phyloP scores from a whole-genome alignment of 73 alveolate species.

The Tetrahymena malaccensis region DNA sequence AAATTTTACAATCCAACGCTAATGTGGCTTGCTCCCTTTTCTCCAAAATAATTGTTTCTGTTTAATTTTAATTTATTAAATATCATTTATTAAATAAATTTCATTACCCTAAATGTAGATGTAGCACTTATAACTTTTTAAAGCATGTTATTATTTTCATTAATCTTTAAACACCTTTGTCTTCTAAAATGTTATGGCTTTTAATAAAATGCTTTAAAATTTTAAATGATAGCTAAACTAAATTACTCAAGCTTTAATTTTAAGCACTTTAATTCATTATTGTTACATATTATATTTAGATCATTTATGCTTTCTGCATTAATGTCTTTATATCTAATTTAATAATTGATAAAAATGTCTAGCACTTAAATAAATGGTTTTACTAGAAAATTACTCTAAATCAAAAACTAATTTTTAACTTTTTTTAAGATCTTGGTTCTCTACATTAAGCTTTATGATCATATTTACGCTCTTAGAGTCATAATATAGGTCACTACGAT shows the following conservation, averaged over 20 bases:
- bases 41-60: not conserved
- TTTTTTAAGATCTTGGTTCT: not conserved
- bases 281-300: not conserved
- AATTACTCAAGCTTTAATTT: not conserved
- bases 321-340: not conserved
- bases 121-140: not conserved
- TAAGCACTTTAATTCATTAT: not conserved
- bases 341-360: not conserved
- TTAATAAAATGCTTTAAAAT: not conserved
- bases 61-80: not conserved
- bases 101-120: not conserved
- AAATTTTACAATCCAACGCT: not conserved
- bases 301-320: not conserved
- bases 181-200: not conserved
- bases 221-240: not conserved
- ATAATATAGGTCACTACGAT: not conserved
- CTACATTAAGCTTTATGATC: not conserved
- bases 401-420: not conserved
- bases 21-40: not conserved
- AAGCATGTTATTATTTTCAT: not conserved
- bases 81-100: not conserved
- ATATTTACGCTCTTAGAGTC: not conserved
- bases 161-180: not conserved
- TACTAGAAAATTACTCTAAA: not conserved
- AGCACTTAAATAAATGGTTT: not conserved